A percentile compares a stretch with the other conserved stretches of the same genome.
These are phyloP conservation scores for Saussurea involucrata DNA, from an alignment of 129 eudicot genomes.

Conservation along the genomic window DNA sequence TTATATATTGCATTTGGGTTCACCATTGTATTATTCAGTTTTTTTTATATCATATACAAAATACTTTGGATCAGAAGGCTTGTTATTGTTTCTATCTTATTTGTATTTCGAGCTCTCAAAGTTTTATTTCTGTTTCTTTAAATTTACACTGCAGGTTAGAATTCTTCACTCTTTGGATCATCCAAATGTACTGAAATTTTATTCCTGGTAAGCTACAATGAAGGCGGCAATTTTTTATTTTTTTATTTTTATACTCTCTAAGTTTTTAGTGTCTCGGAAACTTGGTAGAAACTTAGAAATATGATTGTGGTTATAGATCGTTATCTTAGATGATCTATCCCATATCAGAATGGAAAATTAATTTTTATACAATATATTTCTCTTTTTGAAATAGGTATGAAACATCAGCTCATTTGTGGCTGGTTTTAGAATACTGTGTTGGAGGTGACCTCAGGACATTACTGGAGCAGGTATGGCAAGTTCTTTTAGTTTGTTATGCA, in stretches of 20 bases:
- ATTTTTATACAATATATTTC: neutral
- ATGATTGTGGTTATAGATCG: neutral
- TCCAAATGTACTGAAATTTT: slow-evolving; percentile 78
- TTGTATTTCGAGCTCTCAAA: neutral
- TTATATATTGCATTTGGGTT: neutral
- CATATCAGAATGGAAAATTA: slow-evolving; percentile 3
- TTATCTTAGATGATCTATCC: slow-evolving; percentile 5
- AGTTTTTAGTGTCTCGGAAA: neutral
- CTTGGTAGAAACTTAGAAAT: neutral
- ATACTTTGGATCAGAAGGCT: neutral
- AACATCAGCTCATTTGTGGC: slow-evolving; percentile 93
- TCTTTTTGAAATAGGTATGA: slow-evolving; percentile 67
- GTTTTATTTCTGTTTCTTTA: neutral
- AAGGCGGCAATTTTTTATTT: neutral
- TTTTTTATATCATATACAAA: neutral
- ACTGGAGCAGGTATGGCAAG: slow-evolving; percentile 63
- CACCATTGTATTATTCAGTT: neutral
- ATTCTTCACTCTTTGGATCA: slow-evolving; percentile 83
- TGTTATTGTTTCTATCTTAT: neutral
- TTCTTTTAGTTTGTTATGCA: neutral
- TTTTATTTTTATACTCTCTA: neutral
- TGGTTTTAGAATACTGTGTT: slow-evolving; percentile 93
- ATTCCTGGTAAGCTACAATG: slow-evolving; percentile 61
- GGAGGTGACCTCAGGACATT: slow-evolving; percentile 96
- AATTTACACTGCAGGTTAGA: slow-evolving; percentile 57